Percentiles rank a stretch among this genome's conserved stretches.
phyloP scores from a whole-genome alignment of 2,329 filamentous ascomycete genomes.

The Penicillium frequentans region DNA sequence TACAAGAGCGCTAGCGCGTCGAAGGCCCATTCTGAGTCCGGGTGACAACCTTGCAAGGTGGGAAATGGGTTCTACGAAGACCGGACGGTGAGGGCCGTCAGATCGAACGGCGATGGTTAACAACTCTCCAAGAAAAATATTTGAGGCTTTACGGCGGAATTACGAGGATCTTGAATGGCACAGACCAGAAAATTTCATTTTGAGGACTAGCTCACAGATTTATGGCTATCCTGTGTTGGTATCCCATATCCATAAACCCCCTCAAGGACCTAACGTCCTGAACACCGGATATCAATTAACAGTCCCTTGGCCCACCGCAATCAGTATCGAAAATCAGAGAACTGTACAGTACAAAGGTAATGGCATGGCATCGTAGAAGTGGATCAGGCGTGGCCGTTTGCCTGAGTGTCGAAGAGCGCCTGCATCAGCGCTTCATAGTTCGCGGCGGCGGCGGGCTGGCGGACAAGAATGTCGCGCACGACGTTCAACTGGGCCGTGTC shows the following conservation, averaged over 20 bases:
- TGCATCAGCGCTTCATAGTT: constrained; percentile 51
- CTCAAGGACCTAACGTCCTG: constrained; percentile 6
- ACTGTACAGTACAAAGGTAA: constrained; percentile 20
- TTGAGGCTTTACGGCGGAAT: neutral
- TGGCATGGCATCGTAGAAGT: constrained; percentile 4
- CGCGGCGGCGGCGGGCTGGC: constrained; percentile 64
- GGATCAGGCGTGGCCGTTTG: constrained; percentile 28
- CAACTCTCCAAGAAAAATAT: neutral
- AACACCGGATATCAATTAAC: constrained; percentile 8
- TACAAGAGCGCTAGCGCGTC: too few relatives aligned
- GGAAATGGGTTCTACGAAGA: too few relatives aligned
- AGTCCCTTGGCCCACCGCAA: neutral
- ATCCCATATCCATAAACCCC: constrained; percentile 19
- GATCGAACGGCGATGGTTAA: too few relatives aligned
- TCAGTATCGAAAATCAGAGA: constrained; percentile 8
- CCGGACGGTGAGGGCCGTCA: too few relatives aligned
- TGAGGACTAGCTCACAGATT: neutral
- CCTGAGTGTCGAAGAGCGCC: constrained; percentile 39
- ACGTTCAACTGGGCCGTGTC: constrained; percentile 72
- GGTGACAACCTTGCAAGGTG: neutral
- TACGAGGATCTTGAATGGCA: neutral
- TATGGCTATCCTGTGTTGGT: constrained; percentile 1
- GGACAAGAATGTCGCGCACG: constrained; percentile 66
- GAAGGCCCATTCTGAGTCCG: too few relatives aligned
- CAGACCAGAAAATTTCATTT: neutral